These are phyloP conservation scores for Blattamonas nauphoetae DNA, from an alignment of 78 protist species.

Conservation along the genomic window DNA sequence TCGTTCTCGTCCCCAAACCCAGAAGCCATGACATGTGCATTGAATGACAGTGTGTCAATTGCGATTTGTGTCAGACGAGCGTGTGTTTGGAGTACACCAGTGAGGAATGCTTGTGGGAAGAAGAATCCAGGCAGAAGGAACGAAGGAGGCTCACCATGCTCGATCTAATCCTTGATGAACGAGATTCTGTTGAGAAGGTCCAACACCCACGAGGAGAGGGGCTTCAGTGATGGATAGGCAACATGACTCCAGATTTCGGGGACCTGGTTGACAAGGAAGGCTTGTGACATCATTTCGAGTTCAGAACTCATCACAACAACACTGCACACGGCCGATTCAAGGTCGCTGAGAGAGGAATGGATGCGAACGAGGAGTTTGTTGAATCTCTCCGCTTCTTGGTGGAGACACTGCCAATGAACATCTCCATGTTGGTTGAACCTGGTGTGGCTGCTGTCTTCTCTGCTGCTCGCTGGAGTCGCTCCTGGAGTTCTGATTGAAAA, in stretches of 20 bases:
- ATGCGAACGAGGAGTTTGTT: slow-evolving; percentile 46
- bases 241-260: slow-evolving; percentile 25
- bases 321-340: slow-evolving; percentile 62
- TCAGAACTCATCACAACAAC: slow-evolving; percentile 52
- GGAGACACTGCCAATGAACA: no score
- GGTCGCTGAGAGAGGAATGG: slow-evolving; percentile 25
- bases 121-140: slow-evolving; percentile 65
- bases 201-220: slow-evolving; percentile 54
- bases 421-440: no score
- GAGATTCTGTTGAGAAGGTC: slow-evolving; percentile 49
- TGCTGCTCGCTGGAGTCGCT: no score
- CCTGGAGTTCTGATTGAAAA: no score
- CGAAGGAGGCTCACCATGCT: slow-evolving; percentile 15
- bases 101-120: slow-evolving; percentile 65
- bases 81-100: slow-evolving; percentile 13
- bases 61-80: neutral
- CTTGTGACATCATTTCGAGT: slow-evolving; percentile 47
- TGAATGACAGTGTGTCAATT: slow-evolving; percentile 23
- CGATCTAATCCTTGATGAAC: slow-evolving; percentile 58
- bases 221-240: slow-evolving; percentile 68
- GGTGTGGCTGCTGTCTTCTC: no score
- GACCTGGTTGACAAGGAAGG: slow-evolving; percentile 26
- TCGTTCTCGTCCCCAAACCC: no score
- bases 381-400: slow-evolving; percentile 69
- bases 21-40: neutral